A percentile compares a stretch with the other conserved stretches of the same genome.
phyloP scores from a whole-genome alignment of 495 filamentous ascomycete genomes.

The Podospora pseudoanserina region DNA sequence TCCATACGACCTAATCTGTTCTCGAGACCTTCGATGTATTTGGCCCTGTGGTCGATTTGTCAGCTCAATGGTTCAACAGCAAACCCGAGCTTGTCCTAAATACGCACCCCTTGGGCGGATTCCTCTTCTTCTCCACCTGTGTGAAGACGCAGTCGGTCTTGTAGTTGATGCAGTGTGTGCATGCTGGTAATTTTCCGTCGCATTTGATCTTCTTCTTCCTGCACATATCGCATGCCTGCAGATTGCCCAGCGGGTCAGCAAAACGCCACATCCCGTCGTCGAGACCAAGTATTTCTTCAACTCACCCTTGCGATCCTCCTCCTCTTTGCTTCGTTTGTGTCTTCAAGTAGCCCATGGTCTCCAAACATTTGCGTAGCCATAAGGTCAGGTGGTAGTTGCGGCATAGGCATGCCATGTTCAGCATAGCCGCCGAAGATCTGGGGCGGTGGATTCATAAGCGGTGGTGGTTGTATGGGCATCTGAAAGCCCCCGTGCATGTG shows the following conservation, averaged over 20 bases:
- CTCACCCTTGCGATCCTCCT: conserved; percentile 85
- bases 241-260: conserved; percentile 24
- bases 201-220: conserved; percentile 99
- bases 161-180: conserved; percentile 96
- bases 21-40: conserved; percentile 97
- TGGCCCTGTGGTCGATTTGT: conserved; percentile 57
- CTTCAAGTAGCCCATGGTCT: conserved; percentile 55
- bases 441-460: conserved; percentile 60
- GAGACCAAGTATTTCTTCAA: conserved; percentile 2
- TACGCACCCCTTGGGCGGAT: conserved; percentile 88
- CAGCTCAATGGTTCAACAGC: conserved; percentile 12
- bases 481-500: conserved; percentile 47
- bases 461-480: conserved; percentile 53
- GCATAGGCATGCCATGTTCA: conserved; percentile 55
- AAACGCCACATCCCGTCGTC: conserved; percentile 2
- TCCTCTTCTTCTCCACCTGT: conserved; percentile 97
- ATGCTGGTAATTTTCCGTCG: conserved; percentile 92
- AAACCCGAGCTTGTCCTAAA: not conserved
- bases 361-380: conserved; percentile 56
- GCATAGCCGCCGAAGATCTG: conserved; percentile 66
- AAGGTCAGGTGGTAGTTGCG: conserved; percentile 50
- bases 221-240: conserved; percentile 96
- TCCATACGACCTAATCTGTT: conserved; percentile 95
- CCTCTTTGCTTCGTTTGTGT: conserved; percentile 83
- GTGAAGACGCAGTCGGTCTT: conserved; percentile 98